Base-by-base conservation (phyloP, 352 stramenopile species). In the Phytophthora quininea region DNA sequence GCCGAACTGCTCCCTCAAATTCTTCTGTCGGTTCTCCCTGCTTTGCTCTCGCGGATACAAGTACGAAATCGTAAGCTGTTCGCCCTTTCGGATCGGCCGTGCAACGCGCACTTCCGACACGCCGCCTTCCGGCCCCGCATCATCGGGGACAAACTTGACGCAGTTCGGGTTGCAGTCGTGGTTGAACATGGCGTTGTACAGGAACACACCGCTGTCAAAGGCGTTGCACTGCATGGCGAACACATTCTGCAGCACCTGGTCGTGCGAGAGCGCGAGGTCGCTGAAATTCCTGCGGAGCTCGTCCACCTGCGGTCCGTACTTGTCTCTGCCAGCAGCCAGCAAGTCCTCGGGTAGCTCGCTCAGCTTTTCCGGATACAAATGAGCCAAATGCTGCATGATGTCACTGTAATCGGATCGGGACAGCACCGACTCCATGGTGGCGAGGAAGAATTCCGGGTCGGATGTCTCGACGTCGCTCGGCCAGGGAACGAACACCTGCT, bases 101-200 rank as follows among this genome's bases (percentile, higher is more conserved):
- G 92, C 96, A 9, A 96, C 95, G 48, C 93, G 90, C 32, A 98
- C 93, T 76, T 98, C 93, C 4, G 95, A 98, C 62, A 97, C 86
- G 24, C 79, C 78, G 12, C 74, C 66, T 64, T 76, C 58, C 4
- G 78, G 62, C 4, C 62, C 70, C 3, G 59, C 49, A 47, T 66
- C 55, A 45, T 92, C 77, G 8, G 83, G 84, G 33, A 74, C 89
- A 66, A 98, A 98, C 74, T 98, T 98, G 71, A 98, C 86, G 68
- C 95, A 98, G 61, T 98, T 98, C 33, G 95, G 93, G 73, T 97
- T 91, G 72, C 91, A 96, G 42, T 92, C 82, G 73, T 98, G 95
- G 79, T 98, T 98, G 67, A 98, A 95, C 78, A 98, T 98, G 24
- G 91, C 91, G 58, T 95, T 96, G 70, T 97, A 95, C 15, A 97